Percentiles rank a stretch among this genome's conserved stretches.
Conservation (phyloP, 768 basidiomycete species). For the Rhodotorula paludigena region DNA sequence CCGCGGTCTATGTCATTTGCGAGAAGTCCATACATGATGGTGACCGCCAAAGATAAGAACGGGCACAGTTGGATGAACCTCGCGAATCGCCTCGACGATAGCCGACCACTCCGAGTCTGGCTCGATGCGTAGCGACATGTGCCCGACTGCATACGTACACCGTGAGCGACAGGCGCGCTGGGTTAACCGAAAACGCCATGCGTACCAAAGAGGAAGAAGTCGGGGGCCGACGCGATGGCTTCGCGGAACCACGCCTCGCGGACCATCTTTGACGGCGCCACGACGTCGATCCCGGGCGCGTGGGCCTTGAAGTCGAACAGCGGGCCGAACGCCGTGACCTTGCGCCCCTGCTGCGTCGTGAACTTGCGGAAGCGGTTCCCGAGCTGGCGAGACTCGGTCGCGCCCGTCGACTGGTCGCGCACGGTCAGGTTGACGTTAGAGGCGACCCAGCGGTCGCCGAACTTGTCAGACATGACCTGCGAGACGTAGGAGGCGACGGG, state of each 20-base stretch:
- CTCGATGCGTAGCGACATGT: slow-evolving; percentile 73
- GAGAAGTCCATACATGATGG: slow-evolving; percentile 34
- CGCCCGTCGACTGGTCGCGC: slow-evolving; percentile 47
- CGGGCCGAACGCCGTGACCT: slow-evolving; percentile 73
- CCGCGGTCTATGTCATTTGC: no score
- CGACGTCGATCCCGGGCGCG: slow-evolving; percentile 66
- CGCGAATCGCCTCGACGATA: slow-evolving; percentile 68
- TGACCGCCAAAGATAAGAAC: slow-evolving; percentile 75
- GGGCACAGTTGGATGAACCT: slow-evolving; percentile 66
- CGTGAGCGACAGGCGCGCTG: not conserved
- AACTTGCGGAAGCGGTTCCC: slow-evolving; percentile 46
- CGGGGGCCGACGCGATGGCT: slow-evolving; percentile 73
- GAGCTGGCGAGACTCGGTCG: slow-evolving; percentile 46
- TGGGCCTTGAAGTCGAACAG: slow-evolving; percentile 70
- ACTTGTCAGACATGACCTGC: slow-evolving; percentile 61
- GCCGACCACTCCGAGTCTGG: slow-evolving; percentile 57
- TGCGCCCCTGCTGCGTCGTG: slow-evolving; percentile 55
- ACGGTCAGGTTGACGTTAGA: slow-evolving; percentile 83
- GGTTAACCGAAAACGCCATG: slow-evolving; percentile 42
- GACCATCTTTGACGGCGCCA: slow-evolving; percentile 67
- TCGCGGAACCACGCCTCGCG: slow-evolving; percentile 75
- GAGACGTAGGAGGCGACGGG: slow-evolving; percentile 50
- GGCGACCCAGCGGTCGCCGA: slow-evolving; percentile 69
- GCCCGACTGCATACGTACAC: slow-evolving; percentile 44
- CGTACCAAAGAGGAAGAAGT: slow-evolving; percentile 73